Percentiles rank a stretch among this genome's conserved stretches.
Evolutionary conservation across 1,139 yeast genomes (phyloP).

Genomic region (Yamadazyma oceani): DNA sequence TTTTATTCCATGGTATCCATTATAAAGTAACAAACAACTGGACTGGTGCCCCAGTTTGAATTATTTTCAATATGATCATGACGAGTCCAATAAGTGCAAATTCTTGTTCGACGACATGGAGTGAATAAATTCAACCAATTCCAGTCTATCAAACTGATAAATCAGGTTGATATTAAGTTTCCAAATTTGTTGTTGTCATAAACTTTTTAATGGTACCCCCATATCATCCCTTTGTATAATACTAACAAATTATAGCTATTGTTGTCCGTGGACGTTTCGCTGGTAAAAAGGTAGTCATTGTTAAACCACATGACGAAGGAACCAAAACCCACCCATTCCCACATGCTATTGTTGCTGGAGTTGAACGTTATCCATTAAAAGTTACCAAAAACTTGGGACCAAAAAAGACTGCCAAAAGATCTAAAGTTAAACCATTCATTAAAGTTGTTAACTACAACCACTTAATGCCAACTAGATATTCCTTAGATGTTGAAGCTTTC

Average conservation of each 20-base stretch:
- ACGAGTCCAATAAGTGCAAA: no score
- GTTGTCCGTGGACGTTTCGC: constrained; percentile 99
- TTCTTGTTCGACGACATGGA: no score
- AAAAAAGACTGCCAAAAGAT: constrained; percentile 96
- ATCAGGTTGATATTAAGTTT: no score
- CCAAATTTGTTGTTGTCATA: no score
- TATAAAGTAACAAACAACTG: no score
- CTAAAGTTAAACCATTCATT: constrained; percentile 98
- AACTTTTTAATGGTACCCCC: no score
- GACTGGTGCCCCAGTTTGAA: no score
- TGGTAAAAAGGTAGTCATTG: constrained; percentile 99
- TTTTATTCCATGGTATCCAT: background rate
- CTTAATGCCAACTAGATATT: constrained; percentile 99
- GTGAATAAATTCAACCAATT: no score
- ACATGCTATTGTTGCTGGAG: constrained; percentile 99
- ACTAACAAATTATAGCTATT: constrained; percentile 66
- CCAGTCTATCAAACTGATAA: no score
- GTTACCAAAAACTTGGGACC: constrained; percentile 94
- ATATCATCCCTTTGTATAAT: constrained; percentile 9
- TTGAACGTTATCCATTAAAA: constrained; percentile 98
- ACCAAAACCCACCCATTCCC: constrained; percentile 99
- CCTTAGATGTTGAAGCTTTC: constrained; percentile 94
- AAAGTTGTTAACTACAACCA: constrained; percentile 99
- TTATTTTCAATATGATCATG: no score
- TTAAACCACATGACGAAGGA: constrained; percentile 98